Evolutionary conservation across 2,329 filamentous ascomycete genomes (phyloP).

Genomic region (Tolypocladium inflatum): DNA sequence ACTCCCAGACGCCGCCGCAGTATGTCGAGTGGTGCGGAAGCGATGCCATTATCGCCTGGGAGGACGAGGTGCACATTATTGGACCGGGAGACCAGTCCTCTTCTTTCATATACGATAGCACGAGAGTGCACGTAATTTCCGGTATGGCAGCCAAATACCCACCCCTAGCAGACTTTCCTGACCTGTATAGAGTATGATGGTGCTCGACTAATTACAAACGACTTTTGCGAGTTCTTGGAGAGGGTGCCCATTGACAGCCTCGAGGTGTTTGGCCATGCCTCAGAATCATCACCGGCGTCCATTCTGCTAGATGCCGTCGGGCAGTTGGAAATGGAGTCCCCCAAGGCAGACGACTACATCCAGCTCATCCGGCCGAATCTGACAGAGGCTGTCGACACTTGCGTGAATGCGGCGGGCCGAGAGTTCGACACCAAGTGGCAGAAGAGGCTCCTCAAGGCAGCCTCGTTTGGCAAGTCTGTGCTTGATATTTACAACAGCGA

Average conservation of each 20-base stretch:
- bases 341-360: conserved; percentile 95
- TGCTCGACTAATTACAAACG: conserved; percentile 81
- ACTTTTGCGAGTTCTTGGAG: conserved; percentile 95
- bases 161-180: not conserved
- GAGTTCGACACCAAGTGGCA: conserved; percentile 90
- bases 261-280: conserved; percentile 81
- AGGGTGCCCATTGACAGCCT: conserved; percentile 80
- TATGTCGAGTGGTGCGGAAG: conserved; percentile 95
- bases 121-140: conserved; percentile 77
- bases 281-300: conserved; percentile 79
- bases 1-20: conserved; percentile 73
- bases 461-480: conserved; percentile 95
- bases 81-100: conserved; percentile 70
- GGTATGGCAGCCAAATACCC: conserved; percentile 37
- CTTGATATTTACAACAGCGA: conserved; percentile 96
- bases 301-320: conserved; percentile 90
- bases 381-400: conserved; percentile 87
- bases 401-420: conserved; percentile 84
- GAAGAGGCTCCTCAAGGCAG: conserved; percentile 89
- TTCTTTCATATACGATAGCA: conserved; percentile 82
- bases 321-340: conserved; percentile 84
- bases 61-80: conserved; percentile 92
- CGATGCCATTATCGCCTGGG: conserved; percentile 92
- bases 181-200: conserved; percentile 57
- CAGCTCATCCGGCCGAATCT: conserved; percentile 83